These are phyloP conservation scores for Ophioceras dolichostomum DNA, from an alignment of 2,329 filamentous ascomycete genomes.

Conservation along the genomic window DNA sequence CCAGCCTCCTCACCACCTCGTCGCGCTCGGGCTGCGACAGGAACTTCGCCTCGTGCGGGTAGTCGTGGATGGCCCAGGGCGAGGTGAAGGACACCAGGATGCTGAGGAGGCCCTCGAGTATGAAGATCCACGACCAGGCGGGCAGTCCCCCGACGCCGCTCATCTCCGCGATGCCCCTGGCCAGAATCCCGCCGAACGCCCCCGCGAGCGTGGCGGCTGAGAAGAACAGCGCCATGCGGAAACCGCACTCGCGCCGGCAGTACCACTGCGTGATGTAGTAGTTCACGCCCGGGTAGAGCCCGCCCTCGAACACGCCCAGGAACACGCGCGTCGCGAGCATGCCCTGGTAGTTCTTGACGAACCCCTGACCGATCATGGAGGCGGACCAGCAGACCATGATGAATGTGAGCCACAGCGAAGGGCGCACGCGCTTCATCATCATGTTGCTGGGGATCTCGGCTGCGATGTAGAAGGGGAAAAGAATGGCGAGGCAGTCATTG, in stretches of 20 bases:
- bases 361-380: constrained; percentile 43
- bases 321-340: constrained; percentile 39
- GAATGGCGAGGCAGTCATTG: constrained; percentile 50
- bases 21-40: constrained; percentile 28
- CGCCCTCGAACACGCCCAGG: constrained; percentile 63
- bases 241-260: constrained; percentile 7
- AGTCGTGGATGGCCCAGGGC: constrained; percentile 45
- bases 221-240: constrained; percentile 7
- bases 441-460: constrained; percentile 52
- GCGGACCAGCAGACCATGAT: constrained; percentile 3
- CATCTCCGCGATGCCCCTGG: constrained; percentile 7
- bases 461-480: constrained; percentile 52
- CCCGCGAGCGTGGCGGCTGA: constrained; percentile 6
- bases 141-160: constrained; percentile 21
- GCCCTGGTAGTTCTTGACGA: constrained; percentile 66
- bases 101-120: constrained; percentile 17
- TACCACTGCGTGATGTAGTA: constrained; percentile 7
- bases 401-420: constrained; percentile 46
- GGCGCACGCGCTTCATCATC: constrained; percentile 47
- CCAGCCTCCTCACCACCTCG: constrained; percentile 28
- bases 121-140: constrained; percentile 54
- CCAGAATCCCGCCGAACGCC: constrained; percentile 8
- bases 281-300: constrained; percentile 55
- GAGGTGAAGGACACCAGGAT: constrained; percentile 18
- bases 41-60: constrained; percentile 39